Percentiles rank a stretch among this genome's conserved stretches.
phyloP scores from a whole-genome alignment of 495 filamentous ascomycete genomes.

The Aspergillus nidulans region DNA sequence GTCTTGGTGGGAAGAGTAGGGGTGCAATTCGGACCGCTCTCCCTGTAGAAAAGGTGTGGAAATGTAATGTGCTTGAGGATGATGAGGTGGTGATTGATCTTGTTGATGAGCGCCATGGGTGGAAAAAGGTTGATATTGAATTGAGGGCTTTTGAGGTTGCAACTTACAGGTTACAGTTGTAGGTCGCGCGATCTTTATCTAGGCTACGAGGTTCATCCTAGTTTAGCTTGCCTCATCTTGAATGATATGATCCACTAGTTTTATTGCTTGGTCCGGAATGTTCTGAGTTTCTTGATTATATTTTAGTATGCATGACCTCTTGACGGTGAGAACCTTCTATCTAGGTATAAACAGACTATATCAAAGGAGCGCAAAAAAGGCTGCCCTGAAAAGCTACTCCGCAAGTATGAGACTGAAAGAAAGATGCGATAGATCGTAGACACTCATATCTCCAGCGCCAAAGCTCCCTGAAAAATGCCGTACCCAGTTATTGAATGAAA shows the following conservation, averaged over 20 bases:
- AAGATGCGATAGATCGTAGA: not conserved
- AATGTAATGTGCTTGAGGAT: constrained; percentile 68
- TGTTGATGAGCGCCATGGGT: constrained; percentile 32
- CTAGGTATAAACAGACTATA: not conserved
- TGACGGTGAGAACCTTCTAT: no score
- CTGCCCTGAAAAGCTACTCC: no score
- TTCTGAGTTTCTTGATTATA: no score
- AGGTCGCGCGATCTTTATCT: not conserved
- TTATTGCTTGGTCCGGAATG: no score
- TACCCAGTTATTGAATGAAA: not conserved
- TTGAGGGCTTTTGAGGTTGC: constrained; percentile 87
- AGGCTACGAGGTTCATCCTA: no score
- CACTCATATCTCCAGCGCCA: constrained; percentile 6
- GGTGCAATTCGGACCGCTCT: constrained; percentile 62
- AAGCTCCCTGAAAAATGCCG: not conserved
- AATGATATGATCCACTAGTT: no score
- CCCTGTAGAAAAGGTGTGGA: constrained; percentile 69
- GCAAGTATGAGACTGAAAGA: no score
- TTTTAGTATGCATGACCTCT: no score
- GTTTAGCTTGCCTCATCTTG: no score
- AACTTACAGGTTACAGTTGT: constrained; percentile 74
- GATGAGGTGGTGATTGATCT: constrained; percentile 51
- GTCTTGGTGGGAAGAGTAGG: constrained; percentile 74
- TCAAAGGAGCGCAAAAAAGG: not conserved
- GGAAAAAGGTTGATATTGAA: constrained; percentile 52